A percentile compares a stretch with the other conserved stretches of the same genome.
Evolutionary conservation across 495 filamentous ascomycete genomes (phyloP).

Genomic region (Neurospora africana): DNA sequence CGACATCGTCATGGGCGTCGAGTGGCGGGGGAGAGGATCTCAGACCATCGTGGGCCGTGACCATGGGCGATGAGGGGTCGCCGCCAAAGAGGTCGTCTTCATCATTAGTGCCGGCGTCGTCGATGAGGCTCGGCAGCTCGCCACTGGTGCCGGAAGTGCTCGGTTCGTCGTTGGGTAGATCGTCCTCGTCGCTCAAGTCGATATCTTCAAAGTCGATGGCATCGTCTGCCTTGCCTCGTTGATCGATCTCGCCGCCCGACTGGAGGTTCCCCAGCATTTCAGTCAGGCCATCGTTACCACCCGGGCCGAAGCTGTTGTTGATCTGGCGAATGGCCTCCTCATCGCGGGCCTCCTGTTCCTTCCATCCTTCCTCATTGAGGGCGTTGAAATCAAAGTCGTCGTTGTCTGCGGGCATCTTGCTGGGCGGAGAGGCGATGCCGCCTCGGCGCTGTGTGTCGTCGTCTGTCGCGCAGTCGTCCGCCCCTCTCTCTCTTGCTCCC

Average conservation of each 20-base stretch:
- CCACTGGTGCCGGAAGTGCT: conserved; percentile 20
- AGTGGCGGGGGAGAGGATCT: conserved; percentile 25
- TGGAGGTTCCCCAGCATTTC: conserved; percentile 16
- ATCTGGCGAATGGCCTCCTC: conserved; percentile 13
- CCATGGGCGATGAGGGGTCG: conserved; percentile 26
- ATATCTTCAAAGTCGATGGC: conserved; percentile 77
- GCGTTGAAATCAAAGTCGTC: conserved; percentile 10
- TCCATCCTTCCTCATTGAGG: conserved; percentile 20
- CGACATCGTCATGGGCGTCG: conserved; percentile 18
- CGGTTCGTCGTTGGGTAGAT: conserved; percentile 37
- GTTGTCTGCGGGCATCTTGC: conserved; percentile 15
- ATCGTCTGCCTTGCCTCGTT: conserved; percentile 32
- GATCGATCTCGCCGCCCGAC: conserved; percentile 21
- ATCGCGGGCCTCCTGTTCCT: conserved; percentile 16
- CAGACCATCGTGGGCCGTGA: conserved; percentile 18
- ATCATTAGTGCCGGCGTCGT: conserved; percentile 37
- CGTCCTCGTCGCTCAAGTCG: conserved; percentile 58
- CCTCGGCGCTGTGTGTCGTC: background rate
- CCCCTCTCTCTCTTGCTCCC: conserved; percentile 8
- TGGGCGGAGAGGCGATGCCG: background rate
- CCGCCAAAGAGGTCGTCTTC: conserved; percentile 44
- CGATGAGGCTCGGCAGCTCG: conserved; percentile 36
- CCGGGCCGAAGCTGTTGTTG: conserved; percentile 5
- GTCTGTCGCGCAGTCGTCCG: conserved; percentile 2
- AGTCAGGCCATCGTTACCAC: conserved; percentile 2